A percentile compares a stretch with the other conserved stretches of the same genome.
Conservation (phyloP, 2,329 filamentous ascomycete genomes). For the Aspergillus sp. region DNA sequence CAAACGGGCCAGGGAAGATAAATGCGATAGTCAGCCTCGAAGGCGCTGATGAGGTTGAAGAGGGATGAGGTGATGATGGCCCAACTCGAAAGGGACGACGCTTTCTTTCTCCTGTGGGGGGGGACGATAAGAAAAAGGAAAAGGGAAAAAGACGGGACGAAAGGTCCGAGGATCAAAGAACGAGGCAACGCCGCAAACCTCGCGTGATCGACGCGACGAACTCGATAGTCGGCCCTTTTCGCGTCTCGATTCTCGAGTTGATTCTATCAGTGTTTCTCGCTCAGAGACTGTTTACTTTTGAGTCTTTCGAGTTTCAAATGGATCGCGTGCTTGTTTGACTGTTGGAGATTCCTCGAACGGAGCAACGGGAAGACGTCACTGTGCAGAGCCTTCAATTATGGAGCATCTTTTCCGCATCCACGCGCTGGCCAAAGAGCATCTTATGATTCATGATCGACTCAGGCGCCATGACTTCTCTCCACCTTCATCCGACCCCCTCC, state of each 20-base stretch:
- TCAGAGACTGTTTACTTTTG: neutral
- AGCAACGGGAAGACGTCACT: slow-evolving; percentile 21
- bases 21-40: slow-evolving; percentile 4
- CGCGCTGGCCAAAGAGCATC: slow-evolving; percentile 6
- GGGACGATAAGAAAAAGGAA: slow-evolving; percentile 18
- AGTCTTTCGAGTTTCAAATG: neutral
- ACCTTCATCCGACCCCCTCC: slow-evolving; percentile 16
- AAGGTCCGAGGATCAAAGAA: slow-evolving; percentile 21
- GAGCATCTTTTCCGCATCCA: neutral
- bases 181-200: slow-evolving; percentile 9
- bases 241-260: neutral
- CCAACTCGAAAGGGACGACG: slow-evolving; percentile 8
- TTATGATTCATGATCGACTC: slow-evolving; percentile 12
- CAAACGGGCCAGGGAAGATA: neutral
- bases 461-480: slow-evolving; percentile 13
- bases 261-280: neutral
- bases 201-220: slow-evolving; percentile 28
- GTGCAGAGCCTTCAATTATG: slow-evolving; percentile 11
- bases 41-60: slow-evolving; percentile 7
- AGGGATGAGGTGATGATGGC: neutral
- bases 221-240: neutral
- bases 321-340: neutral
- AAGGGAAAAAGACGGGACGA: slow-evolving; percentile 18
- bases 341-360: neutral
- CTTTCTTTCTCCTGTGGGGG: slow-evolving; percentile 13